phyloP scores from a whole-genome alignment of 495 filamentous ascomycete genomes.

The Astrothelium subdiscretum region DNA sequence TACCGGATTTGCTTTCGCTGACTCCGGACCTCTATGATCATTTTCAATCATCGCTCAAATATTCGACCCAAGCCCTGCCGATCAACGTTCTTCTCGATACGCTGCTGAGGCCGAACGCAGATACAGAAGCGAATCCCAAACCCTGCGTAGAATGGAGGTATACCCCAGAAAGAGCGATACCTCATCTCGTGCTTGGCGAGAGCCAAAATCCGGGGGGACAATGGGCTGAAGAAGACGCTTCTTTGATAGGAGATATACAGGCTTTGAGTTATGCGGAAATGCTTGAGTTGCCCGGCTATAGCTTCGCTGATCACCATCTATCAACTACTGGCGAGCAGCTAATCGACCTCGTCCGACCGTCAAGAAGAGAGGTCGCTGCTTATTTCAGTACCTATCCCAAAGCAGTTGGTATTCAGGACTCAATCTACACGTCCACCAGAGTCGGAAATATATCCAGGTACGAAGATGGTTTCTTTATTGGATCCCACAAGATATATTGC shows the following conservation, averaged over 20 bases:
- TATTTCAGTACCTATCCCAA: conserved; percentile 48
- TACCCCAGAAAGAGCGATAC: conserved; percentile 39
- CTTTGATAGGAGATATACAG: conserved; percentile 36
- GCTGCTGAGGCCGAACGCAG: conserved; percentile 50
- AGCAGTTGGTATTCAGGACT: conserved; percentile 41
- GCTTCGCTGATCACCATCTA: conserved; percentile 43
- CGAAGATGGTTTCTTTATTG: conserved; percentile 40
- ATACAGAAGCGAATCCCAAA: conserved; percentile 41
- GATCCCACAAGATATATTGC: conserved; percentile 43
- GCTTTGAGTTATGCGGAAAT: conserved; percentile 51
- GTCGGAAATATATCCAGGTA: conserved; percentile 36
- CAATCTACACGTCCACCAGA: conserved; percentile 35
- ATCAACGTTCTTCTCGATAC: conserved; percentile 56
- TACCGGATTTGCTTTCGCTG: conserved; percentile 37
- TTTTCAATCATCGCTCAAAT: conserved; percentile 51
- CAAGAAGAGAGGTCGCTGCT: conserved; percentile 44
- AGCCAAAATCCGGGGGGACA: conserved; percentile 46
- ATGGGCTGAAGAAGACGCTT: conserved; percentile 48
- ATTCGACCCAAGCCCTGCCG: conserved; percentile 54
- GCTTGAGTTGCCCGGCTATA: conserved; percentile 54
- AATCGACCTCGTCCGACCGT: conserved; percentile 45
- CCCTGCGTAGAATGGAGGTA: conserved; percentile 48
- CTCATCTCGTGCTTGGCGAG: conserved; percentile 49
- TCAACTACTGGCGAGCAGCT: conserved; percentile 33
- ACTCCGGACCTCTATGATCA: conserved; percentile 40